Evolutionary conservation across 208 protist genomes (phyloP), one percentile per base, ranked within the genome.

Genomic region (Angomonas desouzai): DNA sequence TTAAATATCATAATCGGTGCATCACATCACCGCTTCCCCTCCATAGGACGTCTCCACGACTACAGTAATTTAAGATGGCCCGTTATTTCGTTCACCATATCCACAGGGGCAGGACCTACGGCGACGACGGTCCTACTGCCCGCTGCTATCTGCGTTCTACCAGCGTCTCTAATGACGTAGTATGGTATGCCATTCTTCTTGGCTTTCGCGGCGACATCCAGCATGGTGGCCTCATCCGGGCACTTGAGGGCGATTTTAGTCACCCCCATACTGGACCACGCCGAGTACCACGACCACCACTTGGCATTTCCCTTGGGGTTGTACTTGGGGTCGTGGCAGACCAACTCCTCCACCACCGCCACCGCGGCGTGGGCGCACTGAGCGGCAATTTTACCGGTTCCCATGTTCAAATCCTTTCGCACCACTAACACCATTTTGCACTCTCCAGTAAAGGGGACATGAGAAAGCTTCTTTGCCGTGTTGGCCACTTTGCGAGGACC

Each of bases 291-390:
- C 68, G 70, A 61, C 70, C 91, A 32, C 64, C 81, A 85, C 48
- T 47, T 23, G 23, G 72, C 70, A 64, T 4, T 68, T 48, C 34
- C 80, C 4, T 48, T 30, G 0, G 22, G 1, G 18, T 30, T 0
- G 68, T 47, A 55, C 51, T 40, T 64, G 29, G 51, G 28, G 23
- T 53, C 58, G 11, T 71, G 48, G 25, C 28, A 65, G 1, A 79
- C 25, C 4, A 92, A 55, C 20, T 83, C 71, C 49, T 97, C 80
- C 20, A 97, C 81, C 0, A 89, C 80, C 16, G 84, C 96, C 11
- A 98, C 76, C 20, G 93, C 90, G 1, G 94, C 97, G 72, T 99
- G 97, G 16, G 94, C 89, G 68, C 90, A 97, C 81, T 99, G 97
- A 22, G 97, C 97, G 16, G 91, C 94, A 10, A 97, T 89, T 66